Conservation (phyloP, 2,329 filamentous ascomycete genomes). For the Geosmithia putterillii region DNA sequence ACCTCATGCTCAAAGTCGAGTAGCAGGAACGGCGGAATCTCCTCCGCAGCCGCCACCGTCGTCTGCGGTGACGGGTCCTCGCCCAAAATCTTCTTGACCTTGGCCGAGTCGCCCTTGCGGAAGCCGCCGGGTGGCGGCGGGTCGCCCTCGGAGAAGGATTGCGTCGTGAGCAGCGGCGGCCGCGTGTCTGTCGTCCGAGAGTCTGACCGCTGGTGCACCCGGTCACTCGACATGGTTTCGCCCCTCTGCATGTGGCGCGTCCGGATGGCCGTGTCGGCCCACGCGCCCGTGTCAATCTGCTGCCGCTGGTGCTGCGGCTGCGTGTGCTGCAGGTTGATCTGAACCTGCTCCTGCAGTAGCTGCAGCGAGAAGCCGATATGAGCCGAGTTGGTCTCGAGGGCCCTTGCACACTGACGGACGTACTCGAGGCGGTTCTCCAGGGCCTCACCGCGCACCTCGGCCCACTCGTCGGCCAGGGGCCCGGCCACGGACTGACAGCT, state of each 20-base stretch:
- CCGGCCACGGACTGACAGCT: slow-evolving; percentile 86
- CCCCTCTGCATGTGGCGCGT: slow-evolving; percentile 39
- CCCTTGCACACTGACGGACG: slow-evolving; percentile 63
- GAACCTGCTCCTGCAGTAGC: slow-evolving; percentile 72
- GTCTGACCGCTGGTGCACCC: slow-evolving; percentile 42
- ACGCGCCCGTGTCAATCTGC: slow-evolving; percentile 23
- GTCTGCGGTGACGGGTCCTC: slow-evolving; percentile 45
- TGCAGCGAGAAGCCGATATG: slow-evolving; percentile 84
- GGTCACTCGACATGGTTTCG: slow-evolving; percentile 44
- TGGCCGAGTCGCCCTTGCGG: slow-evolving; percentile 48
- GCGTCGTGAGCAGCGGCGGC: slow-evolving; percentile 37
- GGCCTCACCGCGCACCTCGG: slow-evolving; percentile 79
- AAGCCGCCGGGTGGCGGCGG: slow-evolving; percentile 31
- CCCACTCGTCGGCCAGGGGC: slow-evolving; percentile 89
- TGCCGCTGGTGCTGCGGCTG: slow-evolving; percentile 11
- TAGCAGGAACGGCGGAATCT: slow-evolving; percentile 71
- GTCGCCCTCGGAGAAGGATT: slow-evolving; percentile 55
- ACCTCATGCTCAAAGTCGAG: slow-evolving; percentile 85
- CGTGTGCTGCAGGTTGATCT: slow-evolving; percentile 30
- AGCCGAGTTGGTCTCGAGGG: slow-evolving; percentile 75
- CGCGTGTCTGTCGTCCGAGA: slow-evolving; percentile 33
- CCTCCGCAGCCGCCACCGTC: slow-evolving; percentile 46
- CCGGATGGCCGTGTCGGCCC: slow-evolving; percentile 33
- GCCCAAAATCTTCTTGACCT: slow-evolving; percentile 54
- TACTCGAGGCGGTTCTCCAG: slow-evolving; percentile 76